Base-by-base conservation (phyloP, 139 green algal genomes). In the Dunaliella primolecta region DNA sequence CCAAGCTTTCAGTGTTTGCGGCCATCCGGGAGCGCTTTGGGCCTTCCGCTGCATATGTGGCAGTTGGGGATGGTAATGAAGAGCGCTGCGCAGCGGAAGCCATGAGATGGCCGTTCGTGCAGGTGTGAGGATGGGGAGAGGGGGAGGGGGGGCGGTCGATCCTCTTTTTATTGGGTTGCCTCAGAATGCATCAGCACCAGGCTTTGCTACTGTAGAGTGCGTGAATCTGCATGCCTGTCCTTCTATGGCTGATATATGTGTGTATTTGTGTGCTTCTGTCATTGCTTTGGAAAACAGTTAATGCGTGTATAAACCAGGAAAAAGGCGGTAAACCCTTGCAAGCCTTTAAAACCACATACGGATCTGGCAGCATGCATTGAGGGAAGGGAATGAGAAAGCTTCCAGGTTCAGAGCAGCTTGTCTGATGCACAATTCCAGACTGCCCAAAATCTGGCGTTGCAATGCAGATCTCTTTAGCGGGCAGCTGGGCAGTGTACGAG, bases 81-180 rank as follows among this genome's bases (percentile, higher is more conserved):
- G 78, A 82, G 34, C 29, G 25, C 32, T 24, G 34, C 24, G 78
- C 78, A 11, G 78, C 78, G 2, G 33, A 33, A 3, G 34, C 33
- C 2, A 24, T 64, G 2, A 34, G 64, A 33, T 82, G 78, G 78
- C 78, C 78, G 20, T 82, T 82, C 32, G 36, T 82, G 36, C 34
- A 23, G 34, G 36, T 82, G n/a, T n/a, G n/a, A n/a, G n/a, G n/a
- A n/a, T n/a, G n/a, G n/a, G n/a, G n/a, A n/a, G n/a, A n/a, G n/a
- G n/a, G n/a, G n/a, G n/a, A n/a, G n/a, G n/a, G n/a, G 2, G 46
- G 46, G 46, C 7, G 46, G 46, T 15, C 46, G 15, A 25, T 64
- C 46, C 15, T 64, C 46, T 15, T 64, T 64, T 15, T 64, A 15
- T 15, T 25, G 46, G 46, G 7, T 7, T 64, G 46, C 46, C 46